Evolutionary conservation across 2,329 filamentous ascomycete species (phyloP), one percentile per base, ranked within the genome.

Genomic region (Zalaria sp.): DNA sequence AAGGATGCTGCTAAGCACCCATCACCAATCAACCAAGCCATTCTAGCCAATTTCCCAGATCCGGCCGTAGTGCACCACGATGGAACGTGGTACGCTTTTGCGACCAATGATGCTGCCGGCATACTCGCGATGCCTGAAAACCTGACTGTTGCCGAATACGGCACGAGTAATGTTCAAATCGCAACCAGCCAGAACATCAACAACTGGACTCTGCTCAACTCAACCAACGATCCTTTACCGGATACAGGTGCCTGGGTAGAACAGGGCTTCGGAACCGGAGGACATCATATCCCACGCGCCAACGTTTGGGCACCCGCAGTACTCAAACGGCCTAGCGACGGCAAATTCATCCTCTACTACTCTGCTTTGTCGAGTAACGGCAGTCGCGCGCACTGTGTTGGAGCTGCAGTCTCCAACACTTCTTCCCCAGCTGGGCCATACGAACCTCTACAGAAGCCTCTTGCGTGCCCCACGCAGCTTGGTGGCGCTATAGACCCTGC

Each of bases 71-170:
- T 54, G 28, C 46, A 52, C 31, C 45, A 52, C 26, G 51, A 57
- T 18, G 54, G 54, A 18, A 56, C 51, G 0, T 64, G 56, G 55
- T 63, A 61, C 38, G 59, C 61, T 2, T 63, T 54, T 41, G 61
- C 53, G 0, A 64, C 62, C 11, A 61, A 57, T 44, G 56, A 57
- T 39, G 56, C 53, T 2, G 54, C 57, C 5, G 54, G 55, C 5
- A 51, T 56, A 9, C 44, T 58, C 4, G 27, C 46, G 3, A 41
- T 41, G 29, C 36, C 48, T 4, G 27, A 45, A 5, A 50, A 45
- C 32, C 32, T 18, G 25, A 38, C 46, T 26, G 34, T n/a, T 5
- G 36, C 45, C 31, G 46, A 51, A 27, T 51, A 51, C 11, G 54
- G 52, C 4, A 38, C 44, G 4, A 51, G 50, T 28, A 58, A 60